Conservation (phyloP, 176 grass and related monocot genomes). For the Raddia distichophylla region DNA sequence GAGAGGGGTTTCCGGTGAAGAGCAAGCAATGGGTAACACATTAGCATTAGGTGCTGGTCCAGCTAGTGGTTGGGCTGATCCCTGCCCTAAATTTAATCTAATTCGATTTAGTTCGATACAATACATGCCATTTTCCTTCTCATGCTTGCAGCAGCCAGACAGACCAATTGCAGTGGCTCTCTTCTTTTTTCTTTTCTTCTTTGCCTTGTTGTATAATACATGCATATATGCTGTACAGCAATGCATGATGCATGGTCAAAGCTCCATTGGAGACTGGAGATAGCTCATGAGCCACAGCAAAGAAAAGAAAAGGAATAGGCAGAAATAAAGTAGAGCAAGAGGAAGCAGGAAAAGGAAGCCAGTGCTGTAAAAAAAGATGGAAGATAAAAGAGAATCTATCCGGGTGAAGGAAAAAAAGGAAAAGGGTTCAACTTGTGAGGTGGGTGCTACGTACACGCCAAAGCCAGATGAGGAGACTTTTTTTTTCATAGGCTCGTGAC, state of each 20-base stretch:
- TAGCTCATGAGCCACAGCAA: background rate
- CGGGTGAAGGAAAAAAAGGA: conserved; percentile 16
- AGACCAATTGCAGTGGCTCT: no score
- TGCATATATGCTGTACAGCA: no score
- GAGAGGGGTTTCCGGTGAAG: background rate
- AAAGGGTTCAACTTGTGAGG: background rate
- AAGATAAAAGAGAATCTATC: conserved; percentile 9
- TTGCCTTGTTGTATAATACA: no score
- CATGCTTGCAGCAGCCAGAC: background rate
- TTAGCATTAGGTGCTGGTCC: conserved; percentile 25
- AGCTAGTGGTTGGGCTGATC: conserved; percentile 23
- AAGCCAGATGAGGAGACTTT: background rate
- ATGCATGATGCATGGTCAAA: background rate
- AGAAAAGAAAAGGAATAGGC: background rate
- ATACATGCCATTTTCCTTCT: background rate
- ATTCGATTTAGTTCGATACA: conserved; percentile 9
- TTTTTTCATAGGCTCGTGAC: conserved; percentile 15
- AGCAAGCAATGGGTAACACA: conserved; percentile 11
- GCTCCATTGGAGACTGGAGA: background rate
- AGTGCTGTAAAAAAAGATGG: background rate
- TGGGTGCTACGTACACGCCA: conserved; percentile 2
- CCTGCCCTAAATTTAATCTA: background rate
- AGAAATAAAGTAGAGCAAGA: background rate
- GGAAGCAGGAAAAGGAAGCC: background rate
- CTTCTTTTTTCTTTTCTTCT: background rate